Percentiles rank a stretch among this genome's conserved stretches.
Evolutionary conservation across 345 rosid species (phyloP).

Genomic region (Mallotus nudiflorus): DNA sequence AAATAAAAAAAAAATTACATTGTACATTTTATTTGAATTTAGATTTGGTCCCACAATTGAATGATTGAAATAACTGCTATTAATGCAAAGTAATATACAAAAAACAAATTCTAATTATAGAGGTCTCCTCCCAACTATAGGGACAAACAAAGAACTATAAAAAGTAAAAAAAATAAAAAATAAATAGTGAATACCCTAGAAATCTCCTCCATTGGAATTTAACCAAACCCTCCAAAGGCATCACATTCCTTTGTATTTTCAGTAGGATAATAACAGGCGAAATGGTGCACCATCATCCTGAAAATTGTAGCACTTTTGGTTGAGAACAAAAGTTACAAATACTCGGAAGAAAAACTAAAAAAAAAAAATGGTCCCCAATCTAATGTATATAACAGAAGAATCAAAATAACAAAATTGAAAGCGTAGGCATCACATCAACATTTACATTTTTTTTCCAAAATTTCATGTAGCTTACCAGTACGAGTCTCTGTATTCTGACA

Average conservation of each 20-base stretch:
- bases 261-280: background rate
- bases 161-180: background rate
- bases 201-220: background rate
- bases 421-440: constrained; percentile 22
- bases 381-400: background rate
- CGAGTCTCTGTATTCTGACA: constrained; percentile 7
- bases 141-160: background rate
- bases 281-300: background rate
- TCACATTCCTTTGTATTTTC: background rate
- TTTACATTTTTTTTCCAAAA: constrained; percentile 16
- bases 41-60: constrained; percentile 16
- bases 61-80: constrained; percentile 10
- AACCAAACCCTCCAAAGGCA: constrained; percentile 6
- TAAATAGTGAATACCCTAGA: background rate
- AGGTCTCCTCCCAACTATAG: background rate
- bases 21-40: background rate
- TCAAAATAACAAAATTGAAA: constrained; percentile 1
- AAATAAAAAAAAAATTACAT: background rate
- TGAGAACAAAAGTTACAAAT: constrained; percentile 26
- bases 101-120: background rate
- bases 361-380: constrained; percentile 27
- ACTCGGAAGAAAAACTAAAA: background rate
- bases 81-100: constrained; percentile 11
- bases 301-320: constrained; percentile 19
- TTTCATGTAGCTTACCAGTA: background rate